Percentiles rank a stretch among this genome's conserved stretches.
Evolutionary conservation across 257 asterid genomes (phyloP).

Genomic region (Oldenlandia corymbosa): DNA sequence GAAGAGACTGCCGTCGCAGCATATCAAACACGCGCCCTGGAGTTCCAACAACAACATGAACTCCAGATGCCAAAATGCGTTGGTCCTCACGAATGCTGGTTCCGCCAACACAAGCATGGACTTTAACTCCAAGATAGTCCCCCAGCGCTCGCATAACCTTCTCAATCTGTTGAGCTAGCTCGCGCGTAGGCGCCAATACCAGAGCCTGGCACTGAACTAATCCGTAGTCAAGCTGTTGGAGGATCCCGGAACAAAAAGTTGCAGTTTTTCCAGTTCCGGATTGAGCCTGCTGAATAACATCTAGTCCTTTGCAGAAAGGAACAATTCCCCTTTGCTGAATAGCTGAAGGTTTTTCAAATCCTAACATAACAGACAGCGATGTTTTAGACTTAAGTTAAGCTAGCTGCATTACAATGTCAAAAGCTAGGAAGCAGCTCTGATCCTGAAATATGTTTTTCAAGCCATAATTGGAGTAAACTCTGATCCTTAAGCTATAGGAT

Average conservation of each 20-base stretch:
- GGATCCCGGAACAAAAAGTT: constrained; percentile 50
- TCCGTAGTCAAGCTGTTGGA: constrained; percentile 40
- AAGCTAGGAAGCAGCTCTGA: no score
- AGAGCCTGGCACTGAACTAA: constrained; percentile 41
- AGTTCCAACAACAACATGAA: constrained; percentile 45
- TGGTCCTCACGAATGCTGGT: constrained; percentile 45
- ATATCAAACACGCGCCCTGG: constrained; percentile 49
- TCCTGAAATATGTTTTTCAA: neutral
- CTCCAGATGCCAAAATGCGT: constrained; percentile 42
- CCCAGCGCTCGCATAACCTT: constrained; percentile 55
- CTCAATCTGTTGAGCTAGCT: constrained; percentile 50
- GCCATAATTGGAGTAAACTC: neutral
- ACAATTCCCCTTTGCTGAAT: constrained; percentile 49
- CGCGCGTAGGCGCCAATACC: constrained; percentile 48
- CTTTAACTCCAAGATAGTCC: constrained; percentile 50
- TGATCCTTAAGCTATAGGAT: no score
- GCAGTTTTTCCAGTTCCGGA: constrained; percentile 46
- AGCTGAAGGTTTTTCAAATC: constrained; percentile 50
- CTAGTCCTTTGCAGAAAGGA: constrained; percentile 47
- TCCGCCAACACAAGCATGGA: constrained; percentile 50
- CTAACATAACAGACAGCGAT: constrained; percentile 7
- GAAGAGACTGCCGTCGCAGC: constrained; percentile 43
- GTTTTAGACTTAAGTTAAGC: no score
- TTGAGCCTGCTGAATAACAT: constrained; percentile 46
- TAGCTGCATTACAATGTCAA: no score